Base-by-base conservation (phyloP, 2,329 filamentous ascomycete genomes). In the Didymella arachidicola region DNA sequence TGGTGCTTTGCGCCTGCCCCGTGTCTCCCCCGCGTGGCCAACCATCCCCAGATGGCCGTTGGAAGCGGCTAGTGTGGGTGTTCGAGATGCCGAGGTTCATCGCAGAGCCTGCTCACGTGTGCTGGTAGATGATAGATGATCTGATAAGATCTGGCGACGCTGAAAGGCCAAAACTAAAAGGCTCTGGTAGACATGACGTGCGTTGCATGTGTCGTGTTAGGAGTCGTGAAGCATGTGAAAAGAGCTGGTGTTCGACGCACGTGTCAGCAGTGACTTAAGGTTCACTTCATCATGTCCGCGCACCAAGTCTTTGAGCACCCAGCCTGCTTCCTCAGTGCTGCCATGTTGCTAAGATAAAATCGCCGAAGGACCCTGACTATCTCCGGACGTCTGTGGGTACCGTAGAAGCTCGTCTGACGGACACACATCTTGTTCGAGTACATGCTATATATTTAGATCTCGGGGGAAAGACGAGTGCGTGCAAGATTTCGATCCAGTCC, bases 101-200 rank as follows among this genome's bases (percentile, higher is more conserved):
- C 19, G 3, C 14, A 27, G 18, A 38, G 30, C 19, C 7, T 5
- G 55, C 41, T 53, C 56, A 54, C 56, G 56, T 50, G 50, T 18
- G 34, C 18, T 59, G 46, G 50, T 53, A 22, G 51, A 54, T 54
- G 50, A 59, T 53, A 22, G 51, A 54, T 54, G 50, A 59, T 59
- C 56, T 27, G 56, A 59, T 53, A 50, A 48, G 32, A 2, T 32
- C 30, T 32, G 11, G 12, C 3, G 12, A 32, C 12, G 12, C 12
- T 10, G 30, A 32, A 32, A 32, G 30, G 12, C 16, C 4, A 2
- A 4, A 27, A 32, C 16, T 2, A 2, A 4, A 27, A 32, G 10
- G 26, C 34, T 27, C 14, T 16, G 12, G 30, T n/a, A 34, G 27
- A 22, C 26, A 12, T 34, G 18, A 11, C 30, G 38, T 39, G 18